Evolutionary conservation across 148 eudicot genomes (phyloP).

Genomic region (Polygonum aviculare): DNA sequence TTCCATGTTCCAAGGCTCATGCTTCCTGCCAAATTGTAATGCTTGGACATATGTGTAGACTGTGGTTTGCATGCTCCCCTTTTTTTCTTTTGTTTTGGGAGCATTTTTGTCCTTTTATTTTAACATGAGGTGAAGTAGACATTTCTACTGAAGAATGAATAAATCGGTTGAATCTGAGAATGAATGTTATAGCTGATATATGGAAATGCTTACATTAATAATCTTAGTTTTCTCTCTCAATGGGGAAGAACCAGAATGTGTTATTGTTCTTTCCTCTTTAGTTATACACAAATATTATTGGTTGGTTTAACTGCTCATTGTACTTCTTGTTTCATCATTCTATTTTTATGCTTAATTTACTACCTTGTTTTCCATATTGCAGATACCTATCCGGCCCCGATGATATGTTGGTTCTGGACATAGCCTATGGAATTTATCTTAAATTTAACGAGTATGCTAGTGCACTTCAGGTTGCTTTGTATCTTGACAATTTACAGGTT

Average conservation of each 20-base stretch:
- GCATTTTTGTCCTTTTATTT: not conserved
- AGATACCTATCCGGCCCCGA: slow-evolving; percentile 93
- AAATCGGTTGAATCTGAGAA: not conserved
- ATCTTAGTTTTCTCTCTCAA: not conserved
- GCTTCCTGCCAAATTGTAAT: not conserved
- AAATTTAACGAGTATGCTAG: slow-evolving; percentile 68
- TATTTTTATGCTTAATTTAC: not conserved
- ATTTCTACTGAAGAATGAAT: not conserved
- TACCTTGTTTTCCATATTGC: slow-evolving; percentile 18
- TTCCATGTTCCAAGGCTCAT: not conserved
- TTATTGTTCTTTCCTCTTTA: not conserved
- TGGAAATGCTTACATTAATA: not conserved
- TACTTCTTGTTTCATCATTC: slow-evolving; percentile 2
- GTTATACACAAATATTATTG: not conserved
- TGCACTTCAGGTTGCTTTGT: slow-evolving; percentile 84
- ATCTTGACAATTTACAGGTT: slow-evolving; percentile 72
- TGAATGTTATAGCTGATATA: not conserved
- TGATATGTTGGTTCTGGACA: slow-evolving; percentile 65
- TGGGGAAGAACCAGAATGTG: not conserved
- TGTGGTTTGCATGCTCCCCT: not conserved
- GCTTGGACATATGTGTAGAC: not conserved
- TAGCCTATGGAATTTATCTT: slow-evolving; percentile 54
- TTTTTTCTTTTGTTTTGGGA: not conserved
- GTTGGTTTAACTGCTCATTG: not conserved
- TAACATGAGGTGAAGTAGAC: not conserved